Percentiles rank a stretch among this genome's conserved stretches.
phyloP scores from a whole-genome alignment of 2,329 filamentous ascomycete genomes.

The Aspergillus sp. region DNA sequence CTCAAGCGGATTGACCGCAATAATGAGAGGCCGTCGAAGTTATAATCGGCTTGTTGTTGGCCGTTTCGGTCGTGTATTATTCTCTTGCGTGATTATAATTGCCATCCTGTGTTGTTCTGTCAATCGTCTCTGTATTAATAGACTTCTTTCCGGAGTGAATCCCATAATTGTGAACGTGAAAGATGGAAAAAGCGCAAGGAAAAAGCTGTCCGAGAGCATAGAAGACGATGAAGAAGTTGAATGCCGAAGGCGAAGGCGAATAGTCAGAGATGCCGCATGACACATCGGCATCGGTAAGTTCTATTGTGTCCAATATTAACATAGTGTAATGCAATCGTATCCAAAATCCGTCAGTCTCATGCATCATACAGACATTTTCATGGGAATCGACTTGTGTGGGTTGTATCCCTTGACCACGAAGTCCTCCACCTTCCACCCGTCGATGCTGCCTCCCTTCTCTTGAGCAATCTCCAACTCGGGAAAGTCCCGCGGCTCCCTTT shows the following conservation, averaged over 20 bases:
- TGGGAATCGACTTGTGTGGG: slow-evolving; percentile 82
- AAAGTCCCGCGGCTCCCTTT: slow-evolving; percentile 70
- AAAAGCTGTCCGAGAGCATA: neutral
- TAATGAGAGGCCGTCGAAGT: neutral
- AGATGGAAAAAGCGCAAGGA: neutral
- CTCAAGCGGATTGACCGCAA: neutral
- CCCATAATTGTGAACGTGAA: neutral
- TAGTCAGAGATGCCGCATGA: too few species aligned
- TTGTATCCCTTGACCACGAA: slow-evolving; percentile 82
- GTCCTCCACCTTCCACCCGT: slow-evolving; percentile 83
- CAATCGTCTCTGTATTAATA: neutral
- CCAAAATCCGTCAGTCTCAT: too few species aligned
- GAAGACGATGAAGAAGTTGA: slow-evolving; percentile 5
- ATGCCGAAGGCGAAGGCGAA: neutral
- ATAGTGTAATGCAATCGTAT: too few species aligned
- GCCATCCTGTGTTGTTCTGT: neutral
- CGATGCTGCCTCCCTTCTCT: slow-evolving; percentile 63
- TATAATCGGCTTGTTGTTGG: neutral
- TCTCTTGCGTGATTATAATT: neutral
- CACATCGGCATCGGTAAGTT: too few species aligned
- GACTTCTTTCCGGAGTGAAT: neutral
- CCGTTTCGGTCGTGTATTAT: neutral
- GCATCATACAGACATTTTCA: slow-evolving; percentile 98
- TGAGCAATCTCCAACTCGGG: slow-evolving; percentile 65
- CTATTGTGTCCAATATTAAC: neutral